A percentile compares a stretch with the other conserved stretches of the same genome.
Conservation (phyloP, 2,329 filamentous ascomycete species). For the Torrubiellomyces zombiae region DNA sequence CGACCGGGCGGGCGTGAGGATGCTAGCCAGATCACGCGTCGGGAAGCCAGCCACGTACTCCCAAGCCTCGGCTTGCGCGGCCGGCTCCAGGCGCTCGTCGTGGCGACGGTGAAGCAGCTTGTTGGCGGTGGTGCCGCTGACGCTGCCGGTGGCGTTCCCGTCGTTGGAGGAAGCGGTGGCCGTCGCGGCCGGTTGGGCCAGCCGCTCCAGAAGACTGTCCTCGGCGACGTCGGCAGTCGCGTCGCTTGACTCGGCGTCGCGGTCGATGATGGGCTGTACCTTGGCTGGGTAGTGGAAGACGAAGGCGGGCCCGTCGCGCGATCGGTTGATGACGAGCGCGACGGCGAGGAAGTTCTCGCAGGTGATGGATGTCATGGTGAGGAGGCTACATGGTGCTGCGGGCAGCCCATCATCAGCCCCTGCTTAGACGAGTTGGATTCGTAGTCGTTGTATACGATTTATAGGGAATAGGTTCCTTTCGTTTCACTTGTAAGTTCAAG, state of each 20-base stretch:
- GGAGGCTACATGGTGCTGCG: neutral
- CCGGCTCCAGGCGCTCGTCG: slow-evolving; percentile 38
- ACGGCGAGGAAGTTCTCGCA: slow-evolving; percentile 48
- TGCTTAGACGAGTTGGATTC: no score
- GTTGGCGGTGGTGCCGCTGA: no score
- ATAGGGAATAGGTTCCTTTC: no score
- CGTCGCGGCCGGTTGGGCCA: slow-evolving; percentile 19
- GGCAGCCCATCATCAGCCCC: no score
- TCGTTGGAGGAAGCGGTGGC: no score
- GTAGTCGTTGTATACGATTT: no score
- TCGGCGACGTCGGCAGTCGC: slow-evolving; percentile 26
- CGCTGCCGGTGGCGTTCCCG: slow-evolving; percentile 15
- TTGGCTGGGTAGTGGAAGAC: slow-evolving; percentile 78
- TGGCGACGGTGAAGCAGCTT: slow-evolving; percentile 33
- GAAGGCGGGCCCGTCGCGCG: slow-evolving; percentile 62
- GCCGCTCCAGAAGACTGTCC: slow-evolving; percentile 31
- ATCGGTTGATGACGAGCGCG: slow-evolving; percentile 56
- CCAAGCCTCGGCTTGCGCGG: slow-evolving; percentile 47
- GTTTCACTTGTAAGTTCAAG: no score
- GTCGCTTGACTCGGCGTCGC: slow-evolving; percentile 10
- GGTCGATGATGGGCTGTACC: slow-evolving; percentile 20
- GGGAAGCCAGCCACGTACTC: slow-evolving; percentile 59
- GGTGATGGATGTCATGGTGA: slow-evolving; percentile 32
- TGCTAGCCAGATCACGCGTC: slow-evolving; percentile 61
- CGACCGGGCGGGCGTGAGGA: slow-evolving; percentile 57